Base-by-base conservation (phyloP, 257 asterid species). In the Fraxinus anomala region DNA sequence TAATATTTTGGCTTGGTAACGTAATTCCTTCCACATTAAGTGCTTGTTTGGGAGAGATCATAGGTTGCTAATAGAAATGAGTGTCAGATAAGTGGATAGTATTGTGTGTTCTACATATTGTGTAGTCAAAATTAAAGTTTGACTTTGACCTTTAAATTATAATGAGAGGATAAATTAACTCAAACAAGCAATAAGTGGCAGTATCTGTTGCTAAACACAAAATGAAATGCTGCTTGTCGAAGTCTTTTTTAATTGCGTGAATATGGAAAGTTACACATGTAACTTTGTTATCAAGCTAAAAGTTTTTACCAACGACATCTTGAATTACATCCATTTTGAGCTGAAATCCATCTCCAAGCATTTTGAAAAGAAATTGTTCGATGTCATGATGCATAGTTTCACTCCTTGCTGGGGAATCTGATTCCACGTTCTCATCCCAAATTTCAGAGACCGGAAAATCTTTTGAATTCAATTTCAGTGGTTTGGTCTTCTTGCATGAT, bases 331-430 rank as follows among this genome's bases (percentile, higher is more conserved):
- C 80, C 88, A 21, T 91, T 37, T 90, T 87, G 63, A 92, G 87
- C 79, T 83, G 86, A 77, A 89, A 95, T 73, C 94, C 98, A 77
- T 84, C 83, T 66, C 94, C 94, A 73, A 95, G 98, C 94, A 95
- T 91, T 82, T 86, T 76, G 59, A 70, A 88, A 56, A 95, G 88
- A 77, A 95, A 91, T 24, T 88, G 94, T 82, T 81, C 90, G 6
- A 86, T 44, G 71, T 88, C 92, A 17, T 24, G 33, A 42, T 77
- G 83, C 88, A 89, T 83, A 80, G 85, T 76, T 68, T 88, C 88
- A 71, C 81, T 75, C 68, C 49, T 80, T 1, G 87, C 37, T 6
- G 81, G 10, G 40, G 85, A 59, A 17, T 66, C 80, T 6, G 72
- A 23, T 56, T 80, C 82, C 44, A 73, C 86, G 37, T 84, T 87